These are phyloP conservation scores for Gracilaria gracilis DNA, from an alignment of 23 red algal species.

Conservation along the genomic window DNA sequence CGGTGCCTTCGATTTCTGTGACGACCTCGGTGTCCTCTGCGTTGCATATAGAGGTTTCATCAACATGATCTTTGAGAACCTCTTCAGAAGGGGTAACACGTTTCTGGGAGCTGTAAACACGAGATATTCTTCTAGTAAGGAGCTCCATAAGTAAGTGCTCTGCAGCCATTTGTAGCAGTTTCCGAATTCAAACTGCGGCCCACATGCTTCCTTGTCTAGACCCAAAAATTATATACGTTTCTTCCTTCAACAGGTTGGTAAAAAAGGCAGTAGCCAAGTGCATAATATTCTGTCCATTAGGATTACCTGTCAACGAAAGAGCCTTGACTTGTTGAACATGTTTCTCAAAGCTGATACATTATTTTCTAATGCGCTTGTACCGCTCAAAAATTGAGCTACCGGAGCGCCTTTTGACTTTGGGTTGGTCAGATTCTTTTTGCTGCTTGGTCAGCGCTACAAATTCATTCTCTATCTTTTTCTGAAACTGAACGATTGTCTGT, in stretches of 20 bases:
- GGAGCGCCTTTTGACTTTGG: neutral
- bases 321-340: neutral
- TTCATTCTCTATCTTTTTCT: neutral
- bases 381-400: conserved; percentile 12
- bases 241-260: neutral
- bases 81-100: neutral
- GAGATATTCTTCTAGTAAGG: neutral
- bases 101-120: neutral
- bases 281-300: neutral
- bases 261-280: neutral
- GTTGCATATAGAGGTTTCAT: neutral
- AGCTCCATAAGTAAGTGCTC: neutral
- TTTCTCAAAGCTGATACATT: conserved; percentile 1
- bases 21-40: too few species aligned
- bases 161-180: neutral
- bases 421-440: neutral
- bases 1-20: neutral
- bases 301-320: neutral
- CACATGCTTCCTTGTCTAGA: neutral
- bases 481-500: neutral
- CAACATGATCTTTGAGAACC: neutral
- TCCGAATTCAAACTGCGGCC: neutral
- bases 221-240: neutral
- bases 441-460: neutral
- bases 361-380: conserved; percentile 6